Evolutionary conservation across 805 yeast genomes (phyloP).

Genomic region (Candida odintsovae): DNA sequence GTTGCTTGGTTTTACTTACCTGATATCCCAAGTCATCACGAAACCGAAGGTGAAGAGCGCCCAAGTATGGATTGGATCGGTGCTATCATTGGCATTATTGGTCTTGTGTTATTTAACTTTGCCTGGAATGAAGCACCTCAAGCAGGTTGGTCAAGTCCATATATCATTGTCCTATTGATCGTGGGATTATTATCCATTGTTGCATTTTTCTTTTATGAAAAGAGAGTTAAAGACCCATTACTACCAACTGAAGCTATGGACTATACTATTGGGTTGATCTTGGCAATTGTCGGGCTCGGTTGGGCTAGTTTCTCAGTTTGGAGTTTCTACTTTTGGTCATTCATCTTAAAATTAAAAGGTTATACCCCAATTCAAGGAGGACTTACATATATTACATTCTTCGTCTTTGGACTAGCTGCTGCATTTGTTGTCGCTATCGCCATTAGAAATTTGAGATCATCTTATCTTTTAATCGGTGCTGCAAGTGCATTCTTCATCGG

Average conservation of each 20-base stretch:
- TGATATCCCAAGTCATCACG: conserved; percentile 10
- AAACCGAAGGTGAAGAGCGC: conserved; percentile 6
- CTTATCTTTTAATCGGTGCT: conserved; percentile 44
- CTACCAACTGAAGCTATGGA: conserved; percentile 46
- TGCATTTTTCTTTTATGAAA: conserved; percentile 45
- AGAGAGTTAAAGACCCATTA: conserved; percentile 41
- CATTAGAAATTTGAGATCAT: conserved; percentile 42
- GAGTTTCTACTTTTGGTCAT: conserved; percentile 57
- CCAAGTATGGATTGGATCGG: conserved; percentile 45
- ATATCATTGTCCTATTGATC: conserved; percentile 50
- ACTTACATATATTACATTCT: conserved; percentile 39
- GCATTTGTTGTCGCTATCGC: conserved; percentile 45
- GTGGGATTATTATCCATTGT: conserved; percentile 40
- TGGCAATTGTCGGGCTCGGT: conserved; percentile 50
- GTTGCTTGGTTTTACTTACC: conserved; percentile 32
- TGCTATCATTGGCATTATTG: conserved; percentile 49
- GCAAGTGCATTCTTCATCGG: conserved; percentile 53
- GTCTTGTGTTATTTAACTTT: conserved; percentile 58
- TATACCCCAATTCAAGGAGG: conserved; percentile 42
- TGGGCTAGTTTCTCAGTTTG: conserved; percentile 79
- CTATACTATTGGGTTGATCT: conserved; percentile 39
- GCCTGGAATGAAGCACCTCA: conserved; percentile 74
- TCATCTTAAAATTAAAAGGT: conserved; percentile 43
- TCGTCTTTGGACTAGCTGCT: conserved; percentile 50
- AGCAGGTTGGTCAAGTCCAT: conserved; percentile 59